A percentile compares a stretch with the other conserved stretches of the same genome.
Conservation (phyloP, 768 basidiomycete species). For the Auriscalpium vulgare region DNA sequence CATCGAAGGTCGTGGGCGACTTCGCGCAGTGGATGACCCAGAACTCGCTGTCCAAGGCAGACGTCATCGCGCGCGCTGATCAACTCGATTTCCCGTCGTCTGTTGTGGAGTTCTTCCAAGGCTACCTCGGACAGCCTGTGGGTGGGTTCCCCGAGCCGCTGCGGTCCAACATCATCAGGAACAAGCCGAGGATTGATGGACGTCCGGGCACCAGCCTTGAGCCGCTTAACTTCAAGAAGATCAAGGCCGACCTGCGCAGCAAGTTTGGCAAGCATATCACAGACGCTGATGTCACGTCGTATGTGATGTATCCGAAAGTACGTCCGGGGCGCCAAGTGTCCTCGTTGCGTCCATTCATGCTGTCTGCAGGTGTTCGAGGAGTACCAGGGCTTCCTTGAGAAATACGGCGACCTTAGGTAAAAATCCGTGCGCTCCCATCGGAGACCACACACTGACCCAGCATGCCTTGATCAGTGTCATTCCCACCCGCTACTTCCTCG, state of each 20-base stretch:
- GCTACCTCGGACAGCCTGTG: conserved; percentile 94
- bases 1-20: conserved; percentile 98
- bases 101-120: conserved; percentile 98
- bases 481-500: conserved; percentile 96
- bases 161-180: conserved; percentile 83
- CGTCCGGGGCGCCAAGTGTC: neutral
- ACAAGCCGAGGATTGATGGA: conserved; percentile 88
- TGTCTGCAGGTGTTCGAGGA: conserved; percentile 84
- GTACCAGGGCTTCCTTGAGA: conserved; percentile 89
- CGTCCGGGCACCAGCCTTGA: conserved; percentile 86
- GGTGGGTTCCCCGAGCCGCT: conserved; percentile 99
- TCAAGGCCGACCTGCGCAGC: conserved; percentile 85
- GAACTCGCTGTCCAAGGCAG: conserved; percentile 80
- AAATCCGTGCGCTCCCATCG: conserved; percentile 16
- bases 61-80: conserved; percentile 81
- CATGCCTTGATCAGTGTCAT: conserved; percentile 55
- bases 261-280: conserved; percentile 95
- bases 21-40: conserved; percentile 99
- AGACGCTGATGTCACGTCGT: conserved; percentile 87
- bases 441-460: conserved; percentile 7
- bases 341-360: neutral
- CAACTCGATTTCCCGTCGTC: conserved; percentile 96
- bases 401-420: conserved; percentile 90
- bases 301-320: conserved; percentile 98
- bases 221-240: conserved; percentile 92